phyloP scores from a whole-genome alignment of 305 asterid genomes.

The Petunia hybrid region DNA sequence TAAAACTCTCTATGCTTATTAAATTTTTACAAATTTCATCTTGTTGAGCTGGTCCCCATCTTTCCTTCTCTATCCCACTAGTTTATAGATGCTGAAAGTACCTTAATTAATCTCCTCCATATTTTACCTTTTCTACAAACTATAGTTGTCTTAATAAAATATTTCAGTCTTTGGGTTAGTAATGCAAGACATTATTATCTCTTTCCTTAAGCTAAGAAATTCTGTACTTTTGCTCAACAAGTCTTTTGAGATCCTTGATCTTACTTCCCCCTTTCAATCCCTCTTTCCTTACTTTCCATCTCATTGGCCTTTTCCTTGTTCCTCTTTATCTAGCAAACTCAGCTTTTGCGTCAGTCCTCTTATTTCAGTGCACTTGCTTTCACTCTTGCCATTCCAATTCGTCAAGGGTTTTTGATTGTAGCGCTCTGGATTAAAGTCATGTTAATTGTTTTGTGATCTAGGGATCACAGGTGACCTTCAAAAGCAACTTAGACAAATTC shows the following conservation, averaged over 20 bases:
- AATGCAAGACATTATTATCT: conserved; percentile 3
- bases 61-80: conserved; percentile 8
- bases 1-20: background rate
- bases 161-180: background rate
- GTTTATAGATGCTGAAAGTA: background rate
- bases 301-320: conserved; percentile 1
- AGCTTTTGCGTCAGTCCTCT: too few relatives aligned
- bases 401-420: conserved; percentile 9
- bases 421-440: background rate
- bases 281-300: background rate
- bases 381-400: background rate
- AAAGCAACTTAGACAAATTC: conserved; percentile 5
- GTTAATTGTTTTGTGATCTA: background rate
- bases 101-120: background rate
- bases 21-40: background rate
- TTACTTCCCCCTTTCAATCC: too few relatives aligned
- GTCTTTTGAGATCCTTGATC: conserved; percentile 11
- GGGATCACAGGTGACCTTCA: background rate
- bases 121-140: conserved; percentile 12
- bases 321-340: too few relatives aligned
- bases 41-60: background rate
- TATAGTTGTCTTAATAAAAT: conserved; percentile 10
- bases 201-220: background rate
- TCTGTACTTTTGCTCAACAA: conserved; percentile 1
- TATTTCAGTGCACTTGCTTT: too few relatives aligned